Conservation (phyloP, 257 asterid genomes). For the Nicotiana benthamiana region DNA sequence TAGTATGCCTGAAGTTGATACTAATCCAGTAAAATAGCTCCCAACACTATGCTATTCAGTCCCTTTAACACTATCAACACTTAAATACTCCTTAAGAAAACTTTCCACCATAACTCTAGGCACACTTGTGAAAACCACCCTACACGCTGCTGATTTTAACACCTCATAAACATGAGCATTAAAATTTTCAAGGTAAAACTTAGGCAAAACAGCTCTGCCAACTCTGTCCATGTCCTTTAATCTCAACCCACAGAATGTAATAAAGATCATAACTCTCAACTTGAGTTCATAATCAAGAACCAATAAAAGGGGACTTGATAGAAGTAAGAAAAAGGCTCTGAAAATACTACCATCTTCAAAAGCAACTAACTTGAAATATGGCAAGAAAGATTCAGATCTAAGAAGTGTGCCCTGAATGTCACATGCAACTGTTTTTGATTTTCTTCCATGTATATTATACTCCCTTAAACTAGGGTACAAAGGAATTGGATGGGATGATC, state of each 20-base stretch:
- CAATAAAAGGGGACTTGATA: slow-evolving; percentile 43
- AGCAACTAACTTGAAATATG: slow-evolving; percentile 88
- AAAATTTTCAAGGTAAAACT: slow-evolving; percentile 64
- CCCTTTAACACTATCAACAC: slow-evolving; percentile 52
- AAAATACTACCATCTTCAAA: slow-evolving; percentile 76
- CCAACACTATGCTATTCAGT: slow-evolving; percentile 63
- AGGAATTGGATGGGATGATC: slow-evolving; percentile 19
- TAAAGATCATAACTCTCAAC: slow-evolving; percentile 58
- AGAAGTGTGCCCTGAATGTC: slow-evolving; percentile 50
- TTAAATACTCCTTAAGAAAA: slow-evolving; percentile 61
- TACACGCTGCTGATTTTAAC: slow-evolving; percentile 38
- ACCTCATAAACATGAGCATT: slow-evolving; percentile 39
- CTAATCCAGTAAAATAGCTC: slow-evolving; percentile 47
- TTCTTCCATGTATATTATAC: slow-evolving; percentile 19
- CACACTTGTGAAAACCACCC: slow-evolving; percentile 41
- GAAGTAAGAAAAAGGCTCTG: slow-evolving; percentile 59
- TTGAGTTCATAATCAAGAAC: slow-evolving; percentile 31
- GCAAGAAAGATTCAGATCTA: slow-evolving; percentile 54
- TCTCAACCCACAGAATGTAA: slow-evolving; percentile 68
- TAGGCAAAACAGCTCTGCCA: slow-evolving; percentile 68
- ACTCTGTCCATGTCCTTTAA: slow-evolving; percentile 47
- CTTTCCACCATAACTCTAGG: slow-evolving; percentile 84
- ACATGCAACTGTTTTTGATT: slow-evolving; percentile 44
- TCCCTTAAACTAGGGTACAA: slow-evolving; percentile 35
- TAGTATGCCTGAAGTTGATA: slow-evolving; percentile 39